Evolutionary conservation across 202 grass and related monocot genomes (phyloP).

Genomic region (Alloteropsis angusta): DNA sequence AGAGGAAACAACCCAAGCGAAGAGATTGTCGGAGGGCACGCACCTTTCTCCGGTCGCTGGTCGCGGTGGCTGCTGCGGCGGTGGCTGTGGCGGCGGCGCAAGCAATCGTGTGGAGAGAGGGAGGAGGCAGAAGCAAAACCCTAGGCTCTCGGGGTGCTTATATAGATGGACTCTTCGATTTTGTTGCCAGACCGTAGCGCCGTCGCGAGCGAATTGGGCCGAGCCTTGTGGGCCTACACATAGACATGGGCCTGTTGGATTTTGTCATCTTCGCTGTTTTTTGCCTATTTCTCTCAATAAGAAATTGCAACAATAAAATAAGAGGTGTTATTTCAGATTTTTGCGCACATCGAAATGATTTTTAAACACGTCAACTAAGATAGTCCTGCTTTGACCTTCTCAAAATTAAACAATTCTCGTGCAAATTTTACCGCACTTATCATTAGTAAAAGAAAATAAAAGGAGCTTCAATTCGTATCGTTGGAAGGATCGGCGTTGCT

Average conservation of each 20-base stretch:
- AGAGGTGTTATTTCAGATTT: too few species aligned
- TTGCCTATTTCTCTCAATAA: neutral
- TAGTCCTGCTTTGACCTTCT: too few species aligned
- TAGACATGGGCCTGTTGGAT: neutral
- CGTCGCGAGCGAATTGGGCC: neutral
- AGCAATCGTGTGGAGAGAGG: neutral
- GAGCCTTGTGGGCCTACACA: neutral
- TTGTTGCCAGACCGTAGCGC: neutral
- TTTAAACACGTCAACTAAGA: neutral
- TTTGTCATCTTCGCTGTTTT: neutral
- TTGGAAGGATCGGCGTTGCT: neutral
- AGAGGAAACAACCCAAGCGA: neutral
- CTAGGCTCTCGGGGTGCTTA: neutral
- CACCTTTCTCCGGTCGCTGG: constrained; percentile 5
- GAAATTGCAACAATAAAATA: too few species aligned
- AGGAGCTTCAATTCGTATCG: neutral
- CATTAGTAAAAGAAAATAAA: neutral
- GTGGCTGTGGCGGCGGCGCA: neutral
- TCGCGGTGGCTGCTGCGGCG: neutral
- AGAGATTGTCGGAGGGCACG: neutral
- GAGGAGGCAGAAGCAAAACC: neutral
- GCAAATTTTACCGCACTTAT: too few species aligned
- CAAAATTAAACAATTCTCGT: too few species aligned
- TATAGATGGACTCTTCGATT: neutral
- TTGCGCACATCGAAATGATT: too few species aligned